Evolutionary conservation across 192 early-diverging fungal genomes (phyloP), one percentile per base, ranked within the genome.

Genomic region (Umbelopsis vinacea): DNA sequence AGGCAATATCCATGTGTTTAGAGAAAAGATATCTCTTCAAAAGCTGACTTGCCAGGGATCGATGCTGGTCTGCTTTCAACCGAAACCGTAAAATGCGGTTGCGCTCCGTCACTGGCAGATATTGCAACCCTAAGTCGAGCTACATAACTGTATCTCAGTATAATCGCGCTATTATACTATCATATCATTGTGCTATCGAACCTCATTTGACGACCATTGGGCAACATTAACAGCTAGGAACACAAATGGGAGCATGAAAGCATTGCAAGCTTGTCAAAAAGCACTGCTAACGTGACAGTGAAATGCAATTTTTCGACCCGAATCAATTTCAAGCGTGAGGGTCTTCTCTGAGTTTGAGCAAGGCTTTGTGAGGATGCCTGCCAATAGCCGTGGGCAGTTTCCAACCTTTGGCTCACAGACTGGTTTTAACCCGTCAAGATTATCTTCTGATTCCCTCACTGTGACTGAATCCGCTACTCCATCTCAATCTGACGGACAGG

Each of bases 371-470:
- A 43, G 40, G 29, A 63, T 63, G 57, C 57, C 57, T 29, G 57
- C 57, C 57, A 63, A 63, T 19, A 63, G 57, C 57, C 57, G 57
- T 6, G 57, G 57, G 57, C 57, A 22, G 19, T 26, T 63, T 37
- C 57, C 23, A 63, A 50, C 15, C 17, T 38, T 63, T 19, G 33
- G 24, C 19, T 10, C 57, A n/a, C 57, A 63, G 33, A 63, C 57
- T n/a, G 33, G 15, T 19, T 63, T 37, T 6, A 63, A 19, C 35
- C 26, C 57, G 10, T 37, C 57, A 12, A 63, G 57, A 37, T 37
- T 63, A n/a, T 63, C 57, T 33, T 63, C 57, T 11, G 57, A 63
- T 63, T 63, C 57, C 33, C 38, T 33, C 12, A 63, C 19, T 63
- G 33, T 19, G 2, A 63, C 8, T 12, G 33, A 63, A 6, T 29